A percentile compares a stretch with the other conserved stretches of the same genome.
phyloP scores from a whole-genome alignment of 495 filamentous ascomycete species.

The Immersiella caudata region DNA sequence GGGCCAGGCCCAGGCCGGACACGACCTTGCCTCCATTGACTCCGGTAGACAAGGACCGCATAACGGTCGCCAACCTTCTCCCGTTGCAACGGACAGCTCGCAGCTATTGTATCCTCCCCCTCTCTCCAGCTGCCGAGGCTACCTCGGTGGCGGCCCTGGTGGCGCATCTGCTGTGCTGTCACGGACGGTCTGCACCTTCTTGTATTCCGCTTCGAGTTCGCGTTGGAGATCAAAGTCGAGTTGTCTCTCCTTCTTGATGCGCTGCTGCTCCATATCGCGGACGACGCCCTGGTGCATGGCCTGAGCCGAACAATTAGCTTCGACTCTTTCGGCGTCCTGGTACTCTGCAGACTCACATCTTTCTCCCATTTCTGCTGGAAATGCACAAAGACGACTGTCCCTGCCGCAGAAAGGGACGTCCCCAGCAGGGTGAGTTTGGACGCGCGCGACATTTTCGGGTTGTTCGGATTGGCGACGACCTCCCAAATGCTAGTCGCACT shows the following conservation, averaged over 20 bases:
- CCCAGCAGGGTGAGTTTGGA: conserved; percentile 81
- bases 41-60: not conserved
- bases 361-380: conserved; percentile 84
- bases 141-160: conserved; percentile 14
- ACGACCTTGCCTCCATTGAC: too few relatives aligned
- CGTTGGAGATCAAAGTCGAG: conserved; percentile 93
- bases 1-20: too few relatives aligned
- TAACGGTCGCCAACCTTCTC: too few relatives aligned
- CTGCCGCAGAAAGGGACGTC: conserved; percentile 73
- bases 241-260: conserved; percentile 82
- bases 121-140: conserved; percentile 6
- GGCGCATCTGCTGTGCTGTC: conserved; percentile 38
- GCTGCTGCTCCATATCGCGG: conserved; percentile 92
- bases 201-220: conserved; percentile 83
- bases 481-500: not conserved
- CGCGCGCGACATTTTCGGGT: conserved; percentile 75
- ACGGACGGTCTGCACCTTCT: conserved; percentile 71
- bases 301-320: too few relatives aligned
- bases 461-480: not conserved
- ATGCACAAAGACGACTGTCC: conserved; percentile 85
- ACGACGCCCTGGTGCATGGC: conserved; percentile 96
- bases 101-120: not conserved
- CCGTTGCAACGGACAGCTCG: not conserved
- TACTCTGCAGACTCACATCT: conserved; percentile 57
- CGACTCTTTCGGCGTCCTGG: not conserved